Evolutionary conservation across 805 yeast species (phyloP), one percentile per base, ranked within the genome.

Genomic region (Myxozyma kluyveri): DNA sequence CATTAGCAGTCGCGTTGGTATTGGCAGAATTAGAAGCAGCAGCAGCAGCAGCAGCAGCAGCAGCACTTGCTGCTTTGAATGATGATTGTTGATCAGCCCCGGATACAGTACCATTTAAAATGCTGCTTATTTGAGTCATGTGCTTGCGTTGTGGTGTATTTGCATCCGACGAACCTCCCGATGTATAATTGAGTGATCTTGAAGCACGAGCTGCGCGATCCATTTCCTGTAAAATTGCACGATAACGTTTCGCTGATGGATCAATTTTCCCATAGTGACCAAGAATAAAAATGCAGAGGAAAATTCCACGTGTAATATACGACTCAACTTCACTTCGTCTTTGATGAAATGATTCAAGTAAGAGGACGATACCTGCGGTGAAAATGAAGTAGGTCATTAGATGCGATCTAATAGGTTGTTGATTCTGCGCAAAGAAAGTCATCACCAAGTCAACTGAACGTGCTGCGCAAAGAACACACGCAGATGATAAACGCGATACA

Each of bases 151-250:
- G 47, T 22, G 42, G 43, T 19, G 32, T 37, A 6, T 32, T 43
- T 3, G 52, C 36, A 5, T 26, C n/a, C n/a, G 56, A 42, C 12
- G 26, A 38, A 3, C 41, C 47, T 14, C 21, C 24, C 6, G 29
- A 22, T n/a, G 49, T 39, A 22, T 45, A 42, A 41, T 55, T 55
- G 10, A 55, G 21, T 4, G 56, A 54, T 10, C 59, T 52, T 31
- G 59, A 47, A 5, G 59, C 59, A n/a, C 59, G 45, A n/a, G 59
- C 59, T 6, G 59, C 59, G 22, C 59, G 50, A 35, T 55, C 59
- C 59, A 55, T 55, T 23, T 55, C 59, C 23, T 55, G 59, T 36
- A 55, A 42, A 42, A 55, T 55, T 22, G 48, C 52, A 7, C 59
- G 50, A 39, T 55, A 55, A 7, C 59, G 53, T 32, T 55, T 55